Evolutionary conservation across 768 basidiomycete genomes (phyloP).

Genomic region (Macrocybe gigantea): DNA sequence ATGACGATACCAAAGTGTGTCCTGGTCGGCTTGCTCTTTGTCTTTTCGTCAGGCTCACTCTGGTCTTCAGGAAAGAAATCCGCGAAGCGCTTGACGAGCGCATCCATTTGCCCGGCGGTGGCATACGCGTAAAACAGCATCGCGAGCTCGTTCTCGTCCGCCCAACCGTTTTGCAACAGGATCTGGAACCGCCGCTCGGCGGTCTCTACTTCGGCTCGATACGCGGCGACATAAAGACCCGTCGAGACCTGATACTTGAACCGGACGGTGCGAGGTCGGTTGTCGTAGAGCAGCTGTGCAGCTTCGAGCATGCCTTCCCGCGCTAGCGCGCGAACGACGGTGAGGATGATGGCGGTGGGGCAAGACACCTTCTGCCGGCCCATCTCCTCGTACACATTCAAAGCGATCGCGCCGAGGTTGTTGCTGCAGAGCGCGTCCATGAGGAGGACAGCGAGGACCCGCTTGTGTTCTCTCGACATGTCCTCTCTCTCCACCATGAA

Average conservation of each 20-base stretch:
- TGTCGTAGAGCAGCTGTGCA: slow-evolving; percentile 41
- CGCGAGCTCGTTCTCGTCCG: slow-evolving; percentile 23
- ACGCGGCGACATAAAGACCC: slow-evolving; percentile 48
- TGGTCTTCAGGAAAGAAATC: slow-evolving; percentile 40
- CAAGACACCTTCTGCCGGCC: slow-evolving; percentile 25
- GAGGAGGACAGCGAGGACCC: slow-evolving; percentile 35
- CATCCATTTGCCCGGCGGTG: slow-evolving; percentile 30
- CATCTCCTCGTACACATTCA: slow-evolving; percentile 34
- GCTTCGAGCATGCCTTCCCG: slow-evolving; percentile 27
- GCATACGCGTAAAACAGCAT: slow-evolving; percentile 55
- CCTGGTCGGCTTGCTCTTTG: slow-evolving; percentile 32
- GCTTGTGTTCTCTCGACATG: slow-evolving; percentile 19
- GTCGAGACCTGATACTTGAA: slow-evolving; percentile 24
- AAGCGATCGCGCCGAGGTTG: slow-evolving; percentile 26
- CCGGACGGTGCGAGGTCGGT: slow-evolving; percentile 6
- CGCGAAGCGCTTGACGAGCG: slow-evolving; percentile 46
- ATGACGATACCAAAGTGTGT: slow-evolving; percentile 54
- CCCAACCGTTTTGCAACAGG: slow-evolving; percentile 24
- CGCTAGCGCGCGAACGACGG: slow-evolving; percentile 38
- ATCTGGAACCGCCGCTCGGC: slow-evolving; percentile 38
- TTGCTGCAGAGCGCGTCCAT: slow-evolving; percentile 27
- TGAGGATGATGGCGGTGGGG: slow-evolving; percentile 20
- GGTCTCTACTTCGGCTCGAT: slow-evolving; percentile 40
- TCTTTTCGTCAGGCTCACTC: slow-evolving; percentile 13
- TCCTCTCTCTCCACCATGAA: slow-evolving; percentile 15